Base-by-base conservation (phyloP, 192 early-diverging fungal species). In the Chytriomyces sp. region DNA sequence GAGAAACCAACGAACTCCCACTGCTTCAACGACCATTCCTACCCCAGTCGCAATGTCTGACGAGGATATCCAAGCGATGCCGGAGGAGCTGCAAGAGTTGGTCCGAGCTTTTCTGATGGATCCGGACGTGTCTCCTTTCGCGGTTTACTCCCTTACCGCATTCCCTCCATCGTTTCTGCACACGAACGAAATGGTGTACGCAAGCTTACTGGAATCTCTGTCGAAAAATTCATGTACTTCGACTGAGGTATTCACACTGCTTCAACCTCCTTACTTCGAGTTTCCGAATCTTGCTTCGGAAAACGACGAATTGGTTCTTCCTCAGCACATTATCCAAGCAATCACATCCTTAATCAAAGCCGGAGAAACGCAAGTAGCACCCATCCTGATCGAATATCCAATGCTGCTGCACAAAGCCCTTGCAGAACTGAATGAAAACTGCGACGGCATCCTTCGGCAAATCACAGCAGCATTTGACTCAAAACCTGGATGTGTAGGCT, bases 221-320 rank as follows among this genome's bases (percentile, higher is more conserved):
- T 28, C 11, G 18, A 28, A 24, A 20, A 16, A 63, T 3, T 6
- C 45, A n/a, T 24, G 24, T 8, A 63, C 45, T 23, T n/a, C 72
- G 18, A 63, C 59, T 43, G 72, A 73, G 20, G 26, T 73, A 11
- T 73, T 61, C 16, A 61, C n/a, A n/a, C 7, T 73, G 44, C n/a
- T 73, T 60, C 23, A 73, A 11, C 72, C 72, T 59, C 72, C 72
- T 43, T 73, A 28, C 26, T 73, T 43, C 61, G 45, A 18, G 11
- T 63, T 60, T 11, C 57, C 57, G 7, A 8, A 9, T 7, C 35
- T 35, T 4, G 35, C 35, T 35, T 35, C 35, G 35, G 35, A 35
- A 35, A 35, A 35, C 35, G 35, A 35, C 35, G 44, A 28, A 5
- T 13, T n/a, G 13, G 10, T 35, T 28, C 43, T 73, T 10, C 72